Conservation (phyloP, 140 eudicot species). For the Cichorium intybus region DNA sequence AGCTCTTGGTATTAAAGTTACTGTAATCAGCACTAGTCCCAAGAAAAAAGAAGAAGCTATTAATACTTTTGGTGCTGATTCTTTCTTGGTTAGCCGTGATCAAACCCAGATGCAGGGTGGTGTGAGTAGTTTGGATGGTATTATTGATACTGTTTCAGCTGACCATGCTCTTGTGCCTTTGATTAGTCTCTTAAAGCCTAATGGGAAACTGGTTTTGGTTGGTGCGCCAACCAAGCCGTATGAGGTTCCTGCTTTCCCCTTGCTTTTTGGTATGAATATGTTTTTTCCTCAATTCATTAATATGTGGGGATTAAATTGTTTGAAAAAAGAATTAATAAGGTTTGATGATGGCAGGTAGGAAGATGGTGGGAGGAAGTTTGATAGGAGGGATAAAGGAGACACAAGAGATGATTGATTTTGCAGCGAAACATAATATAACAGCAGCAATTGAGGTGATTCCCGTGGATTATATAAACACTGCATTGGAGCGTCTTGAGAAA, state of each 20-base stretch:
- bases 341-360: constrained; percentile 32
- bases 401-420: constrained; percentile 46
- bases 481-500: constrained; percentile 37
- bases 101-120: constrained; percentile 38
- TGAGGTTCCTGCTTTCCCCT: constrained; percentile 41
- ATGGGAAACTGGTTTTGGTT: constrained; percentile 37
- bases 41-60: constrained; percentile 40
- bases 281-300: neutral
- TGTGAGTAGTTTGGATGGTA: constrained; percentile 36
- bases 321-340: neutral
- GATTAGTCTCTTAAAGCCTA: constrained; percentile 30
- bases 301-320: neutral
- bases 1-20: constrained; percentile 42
- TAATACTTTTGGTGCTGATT: constrained; percentile 37
- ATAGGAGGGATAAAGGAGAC: constrained; percentile 49
- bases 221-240: constrained; percentile 37
- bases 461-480: constrained; percentile 36
- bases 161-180: constrained; percentile 36
- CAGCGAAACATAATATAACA: constrained; percentile 37
- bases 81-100: constrained; percentile 38
- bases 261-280: constrained; percentile 30
- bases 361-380: constrained; percentile 39
- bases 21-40: constrained; percentile 34
- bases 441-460: constrained; percentile 35
- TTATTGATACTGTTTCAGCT: constrained; percentile 41